A percentile compares a stretch with the other conserved stretches of the same genome.
phyloP scores from a whole-genome alignment of 2,329 filamentous ascomycete genomes.

The Trichoderma polysporum region DNA sequence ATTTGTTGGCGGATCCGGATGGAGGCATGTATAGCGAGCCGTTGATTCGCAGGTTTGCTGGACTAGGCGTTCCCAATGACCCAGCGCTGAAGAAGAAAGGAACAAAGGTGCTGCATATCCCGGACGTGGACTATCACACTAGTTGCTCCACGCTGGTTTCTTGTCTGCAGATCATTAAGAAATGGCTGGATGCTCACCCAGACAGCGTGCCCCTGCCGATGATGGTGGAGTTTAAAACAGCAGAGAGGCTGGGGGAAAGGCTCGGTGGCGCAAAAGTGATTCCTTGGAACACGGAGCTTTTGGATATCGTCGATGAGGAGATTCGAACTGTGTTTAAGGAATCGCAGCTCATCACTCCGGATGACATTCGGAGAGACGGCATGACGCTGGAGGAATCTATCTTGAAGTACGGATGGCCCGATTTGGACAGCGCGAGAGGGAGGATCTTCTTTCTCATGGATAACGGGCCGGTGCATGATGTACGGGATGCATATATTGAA shows the following conservation, averaged over 20 bases:
- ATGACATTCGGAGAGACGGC: conserved; percentile 43
- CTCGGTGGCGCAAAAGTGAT: conserved; percentile 39
- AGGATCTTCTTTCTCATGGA: conserved; percentile 53
- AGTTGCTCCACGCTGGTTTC: conserved; percentile 47
- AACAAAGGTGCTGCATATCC: conserved; percentile 52
- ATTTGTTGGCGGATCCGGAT: conserved; percentile 48
- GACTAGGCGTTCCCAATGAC: conserved; percentile 40
- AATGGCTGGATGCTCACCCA: conserved; percentile 45
- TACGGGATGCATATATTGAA: conserved; percentile 41
- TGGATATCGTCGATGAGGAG: conserved; percentile 47
- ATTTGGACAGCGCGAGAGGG: conserved; percentile 43
- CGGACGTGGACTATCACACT: conserved; percentile 47
- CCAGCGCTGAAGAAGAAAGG: conserved; percentile 42
- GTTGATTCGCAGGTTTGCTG: conserved; percentile 41
- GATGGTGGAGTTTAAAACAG: conserved; percentile 50
- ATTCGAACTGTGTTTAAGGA: conserved; percentile 44
- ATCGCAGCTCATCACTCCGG: conserved; percentile 45
- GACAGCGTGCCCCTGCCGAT: conserved; percentile 48
- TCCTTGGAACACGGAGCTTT: conserved; percentile 43
- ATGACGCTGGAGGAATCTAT: conserved; percentile 48
- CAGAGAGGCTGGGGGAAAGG: conserved; percentile 25
- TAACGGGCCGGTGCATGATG: conserved; percentile 42
- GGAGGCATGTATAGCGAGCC: conserved; percentile 49
- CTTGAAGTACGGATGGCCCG: conserved; percentile 49
- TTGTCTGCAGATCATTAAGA: conserved; percentile 44